Evolutionary conservation across 768 basidiomycete species (phyloP), one percentile per base, ranked within the genome.

Genomic region (Hydnomerulius pinastri): DNA sequence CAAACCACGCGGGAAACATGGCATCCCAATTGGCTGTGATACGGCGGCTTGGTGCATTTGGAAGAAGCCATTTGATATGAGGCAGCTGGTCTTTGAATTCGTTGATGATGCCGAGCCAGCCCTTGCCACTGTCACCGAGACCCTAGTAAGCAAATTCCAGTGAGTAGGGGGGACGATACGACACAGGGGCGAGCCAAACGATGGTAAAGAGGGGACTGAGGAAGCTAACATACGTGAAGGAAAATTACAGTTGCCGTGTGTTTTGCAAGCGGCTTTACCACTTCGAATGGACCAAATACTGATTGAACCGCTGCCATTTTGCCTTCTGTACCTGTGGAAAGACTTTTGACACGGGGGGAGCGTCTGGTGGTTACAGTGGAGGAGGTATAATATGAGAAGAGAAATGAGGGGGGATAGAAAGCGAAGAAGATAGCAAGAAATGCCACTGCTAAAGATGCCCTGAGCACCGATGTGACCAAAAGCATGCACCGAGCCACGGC

Each of bases 191-290:
- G 15, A 41, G 44, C 18, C 20, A 32, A 38, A 51, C 58, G 20
- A 24, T 15, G 28, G 20, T 20, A 27, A 25, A 11, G 23, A 39
- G n/a, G 4, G 3, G 11, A 23, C 21, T 36, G 27, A 37, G 13
- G 17, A 28, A 33, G 13, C 43, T 42, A 38, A 46, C 87, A 60
- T 66, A 92, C 92, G 78, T 97, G 94, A 33, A 92, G 71, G 67
- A 96, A 92, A 61, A 96, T 87, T 55, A 96, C 82, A 0, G 91
- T 93, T 7, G 91, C 90, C 7, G 89, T 85, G 68, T 96, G 93
- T 55, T 78, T 82, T 32, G 73, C 61, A 35, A 72, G 62, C 10
- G 90, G 75, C 30, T 78, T 73, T 25, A 87, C 73, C 25, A 77
- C 73, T 55, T 86, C 66, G 65, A 65, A 77, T 18, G 66, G 61